These are phyloP conservation scores for Trichosporon ovoides DNA, from an alignment of 1,284 basidiomycete species.

Conservation along the genomic window DNA sequence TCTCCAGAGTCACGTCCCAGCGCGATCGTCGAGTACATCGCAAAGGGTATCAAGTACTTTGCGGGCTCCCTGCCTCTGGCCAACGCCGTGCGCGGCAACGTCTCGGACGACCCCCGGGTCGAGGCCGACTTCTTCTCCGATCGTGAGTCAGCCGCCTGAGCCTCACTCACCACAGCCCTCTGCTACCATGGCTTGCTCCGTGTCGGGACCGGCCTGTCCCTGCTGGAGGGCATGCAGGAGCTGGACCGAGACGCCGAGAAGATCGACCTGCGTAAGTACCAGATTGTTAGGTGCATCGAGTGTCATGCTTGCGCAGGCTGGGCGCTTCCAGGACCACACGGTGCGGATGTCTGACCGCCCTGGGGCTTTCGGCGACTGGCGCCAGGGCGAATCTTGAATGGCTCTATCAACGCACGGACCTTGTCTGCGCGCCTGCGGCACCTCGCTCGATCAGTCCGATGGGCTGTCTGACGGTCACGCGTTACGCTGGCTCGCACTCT, in stretches of 20 bases:
- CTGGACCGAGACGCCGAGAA: slow-evolving; percentile 42
- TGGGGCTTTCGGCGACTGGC: too few species aligned
- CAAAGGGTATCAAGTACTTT: slow-evolving; percentile 43
- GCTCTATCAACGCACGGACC: too few species aligned
- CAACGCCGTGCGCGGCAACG: slow-evolving; percentile 50
- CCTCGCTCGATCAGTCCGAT: too few species aligned
- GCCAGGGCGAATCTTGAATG: too few species aligned
- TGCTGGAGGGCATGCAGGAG: slow-evolving; percentile 50
- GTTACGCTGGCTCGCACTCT: neutral
- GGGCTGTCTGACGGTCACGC: neutral
- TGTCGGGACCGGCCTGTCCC: slow-evolving; percentile 51
- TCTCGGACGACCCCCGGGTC: slow-evolving; percentile 53
- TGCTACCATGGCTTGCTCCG: slow-evolving; percentile 53
- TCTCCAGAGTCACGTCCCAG: slow-evolving; percentile 48
- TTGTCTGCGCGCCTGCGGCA: too few species aligned
- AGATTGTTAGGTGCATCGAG: too few species aligned
- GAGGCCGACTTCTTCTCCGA: slow-evolving; percentile 49
- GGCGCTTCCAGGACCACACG: too few species aligned
- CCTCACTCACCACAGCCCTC: slow-evolving; percentile 33
- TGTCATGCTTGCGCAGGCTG: too few species aligned
- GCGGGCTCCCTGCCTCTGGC: slow-evolving; percentile 51
- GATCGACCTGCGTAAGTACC: slow-evolving; percentile 43
- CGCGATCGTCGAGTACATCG: slow-evolving; percentile 45
- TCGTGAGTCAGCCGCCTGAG: slow-evolving; percentile 32
- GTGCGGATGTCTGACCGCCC: too few species aligned